phyloP scores from a whole-genome alignment of 2,329 filamentous ascomycete genomes.

The Zelopaecilomyces penicillatus region DNA sequence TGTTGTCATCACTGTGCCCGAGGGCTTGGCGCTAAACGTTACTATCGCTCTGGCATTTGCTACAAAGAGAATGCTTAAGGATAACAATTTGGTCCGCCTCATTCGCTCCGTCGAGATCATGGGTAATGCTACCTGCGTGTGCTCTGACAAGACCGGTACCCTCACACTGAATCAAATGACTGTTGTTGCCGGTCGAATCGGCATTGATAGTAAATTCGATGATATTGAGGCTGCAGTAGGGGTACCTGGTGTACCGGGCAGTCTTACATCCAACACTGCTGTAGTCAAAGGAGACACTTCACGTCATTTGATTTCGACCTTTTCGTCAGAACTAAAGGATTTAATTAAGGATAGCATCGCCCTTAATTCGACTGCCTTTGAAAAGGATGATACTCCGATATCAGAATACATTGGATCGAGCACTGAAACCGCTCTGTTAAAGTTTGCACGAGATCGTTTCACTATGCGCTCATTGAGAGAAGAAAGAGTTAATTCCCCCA shows the following conservation, averaged over 20 bases:
- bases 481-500: slow-evolving; percentile 36
- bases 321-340: slow-evolving; percentile 25
- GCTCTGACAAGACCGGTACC: slow-evolving; percentile 59
- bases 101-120: slow-evolving; percentile 54
- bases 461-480: slow-evolving; percentile 36
- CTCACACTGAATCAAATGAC: slow-evolving; percentile 57
- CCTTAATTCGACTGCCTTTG: slow-evolving; percentile 46
- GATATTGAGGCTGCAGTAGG: slow-evolving; percentile 21
- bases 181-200: slow-evolving; percentile 48
- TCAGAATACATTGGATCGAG: slow-evolving; percentile 43
- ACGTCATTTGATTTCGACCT: slow-evolving; percentile 18
- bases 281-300: slow-evolving; percentile 20
- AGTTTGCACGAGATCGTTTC: slow-evolving; percentile 41
- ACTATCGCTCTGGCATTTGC: slow-evolving; percentile 55
- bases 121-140: slow-evolving; percentile 56
- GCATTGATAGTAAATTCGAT: slow-evolving; percentile 29
- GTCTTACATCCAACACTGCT: not conserved
- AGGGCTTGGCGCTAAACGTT: slow-evolving; percentile 52
- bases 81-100: slow-evolving; percentile 53
- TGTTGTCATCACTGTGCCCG: slow-evolving; percentile 51
- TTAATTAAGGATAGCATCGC: slow-evolving; percentile 33
- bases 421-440: slow-evolving; percentile 45
- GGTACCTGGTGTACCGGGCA: not conserved
- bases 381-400: slow-evolving; percentile 30
- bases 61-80: slow-evolving; percentile 53